Base-by-base conservation (phyloP, 2,329 filamentous ascomycete genomes). In the Tolypocladium amazonense region DNA sequence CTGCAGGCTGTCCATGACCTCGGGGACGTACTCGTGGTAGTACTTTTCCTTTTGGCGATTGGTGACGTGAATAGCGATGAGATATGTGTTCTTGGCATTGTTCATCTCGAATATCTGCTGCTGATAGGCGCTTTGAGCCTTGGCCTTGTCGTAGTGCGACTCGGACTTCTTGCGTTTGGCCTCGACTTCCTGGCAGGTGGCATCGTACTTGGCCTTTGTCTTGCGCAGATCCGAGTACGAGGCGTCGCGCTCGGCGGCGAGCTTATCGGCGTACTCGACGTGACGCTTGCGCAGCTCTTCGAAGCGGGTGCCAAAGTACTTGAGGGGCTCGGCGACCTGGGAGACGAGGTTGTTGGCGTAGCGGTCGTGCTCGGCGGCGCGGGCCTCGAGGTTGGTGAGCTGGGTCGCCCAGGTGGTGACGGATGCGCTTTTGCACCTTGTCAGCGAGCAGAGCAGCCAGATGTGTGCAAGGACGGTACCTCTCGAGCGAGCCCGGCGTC, bases 21-120 rank as follows among this genome's bases (percentile, higher is more conserved):
- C 94, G 11, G 94, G 94, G 25, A 99, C 82, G 72, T 97, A 97
- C 73, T 97, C 92, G 71, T 97, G 88, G 70, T 96, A 99, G 77
- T 97, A 97, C 70, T 88, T 90, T 71, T 97, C 92, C 77, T 97
- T 99, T 70, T 96, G 88, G 77, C 94, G 96, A 76, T 99, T 99
- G 39, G 92, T 95, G 61, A 97, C 90, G 71, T 96, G 96, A 77
- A 99, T 96, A 62, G 86, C 84, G 69, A 99, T 96, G 62, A 99
- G 78, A 71, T 99, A 99, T n/a, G 89, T 92, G 73, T 99, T 99
- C 80, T 99, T 99, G 72, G 88, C 83, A 71, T 99, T 99, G 75
- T 94, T 90, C 94, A 97, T 97, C 67, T 99, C 94, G 62, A 87
- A 77, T 62, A 95, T 81, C 73, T 97, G 93, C 71, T 96, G 91